Conservation (phyloP, 306 rosid genomes). For the Quillaja saponaria region DNA sequence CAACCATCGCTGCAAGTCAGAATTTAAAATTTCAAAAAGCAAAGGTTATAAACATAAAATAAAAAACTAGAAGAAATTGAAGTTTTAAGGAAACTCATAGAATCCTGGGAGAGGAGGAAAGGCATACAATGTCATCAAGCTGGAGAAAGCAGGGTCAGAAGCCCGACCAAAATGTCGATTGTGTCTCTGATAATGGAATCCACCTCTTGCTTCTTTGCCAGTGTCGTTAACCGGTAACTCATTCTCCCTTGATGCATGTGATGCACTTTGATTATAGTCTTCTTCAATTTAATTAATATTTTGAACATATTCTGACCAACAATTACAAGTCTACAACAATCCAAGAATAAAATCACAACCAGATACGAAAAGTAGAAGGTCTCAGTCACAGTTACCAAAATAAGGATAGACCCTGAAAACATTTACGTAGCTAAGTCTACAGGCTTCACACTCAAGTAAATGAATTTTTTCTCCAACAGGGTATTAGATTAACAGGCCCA, state of each 20-base stretch:
- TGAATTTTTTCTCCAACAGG: too few species aligned
- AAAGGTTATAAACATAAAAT: not conserved
- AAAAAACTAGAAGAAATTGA: not conserved
- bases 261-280: not conserved
- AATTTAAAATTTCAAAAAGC: not conserved
- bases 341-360: too few species aligned
- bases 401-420: too few species aligned
- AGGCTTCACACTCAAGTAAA: too few species aligned
- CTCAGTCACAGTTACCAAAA: too few species aligned
- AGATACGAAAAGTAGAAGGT: too few species aligned
- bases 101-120: not conserved
- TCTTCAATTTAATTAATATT: too few species aligned
- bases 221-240: conserved; percentile 39
- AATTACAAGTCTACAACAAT: too few species aligned
- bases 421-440: too few species aligned
- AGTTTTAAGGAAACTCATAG: not conserved
- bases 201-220: conserved; percentile 65
- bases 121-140: conserved; percentile 66
- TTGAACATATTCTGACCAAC: too few species aligned
- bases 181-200: conserved; percentile 74
- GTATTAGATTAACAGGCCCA: too few species aligned
- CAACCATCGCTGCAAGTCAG: too few species aligned
- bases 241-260: conserved; percentile 26
- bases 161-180: conserved; percentile 74
- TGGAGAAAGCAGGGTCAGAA: conserved; percentile 63